These are phyloP conservation scores for Ustilago trichophora DNA, from an alignment of 1,284 basidiomycete genomes.

Conservation along the genomic window DNA sequence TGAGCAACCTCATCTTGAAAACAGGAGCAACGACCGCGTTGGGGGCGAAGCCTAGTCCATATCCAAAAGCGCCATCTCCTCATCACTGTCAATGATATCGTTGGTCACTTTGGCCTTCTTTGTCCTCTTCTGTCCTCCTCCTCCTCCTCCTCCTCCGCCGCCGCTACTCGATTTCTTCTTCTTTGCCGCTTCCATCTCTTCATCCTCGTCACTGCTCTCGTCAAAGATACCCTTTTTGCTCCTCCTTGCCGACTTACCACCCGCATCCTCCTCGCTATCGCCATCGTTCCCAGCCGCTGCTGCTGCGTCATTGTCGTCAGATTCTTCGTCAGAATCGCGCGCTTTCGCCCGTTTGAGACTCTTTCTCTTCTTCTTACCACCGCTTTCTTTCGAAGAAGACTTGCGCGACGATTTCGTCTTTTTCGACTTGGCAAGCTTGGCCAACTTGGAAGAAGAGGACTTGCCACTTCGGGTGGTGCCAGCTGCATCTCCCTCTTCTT, in stretches of 20 bases:
- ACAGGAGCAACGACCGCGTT: too few species aligned
- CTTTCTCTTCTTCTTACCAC: constrained; percentile 41
- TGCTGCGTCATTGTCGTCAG: not conserved
- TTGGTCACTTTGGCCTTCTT: constrained; percentile 44
- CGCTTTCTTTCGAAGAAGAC: constrained; percentile 7
- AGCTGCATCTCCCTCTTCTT: constrained; percentile 24
- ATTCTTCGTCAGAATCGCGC: constrained; percentile 23
- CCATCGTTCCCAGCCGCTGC: constrained; percentile 4
- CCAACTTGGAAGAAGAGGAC: constrained; percentile 16
- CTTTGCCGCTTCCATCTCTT: constrained; percentile 13
- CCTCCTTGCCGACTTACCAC: constrained; percentile 11
- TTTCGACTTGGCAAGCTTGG: constrained; percentile 21
- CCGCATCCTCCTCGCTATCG: constrained; percentile 17
- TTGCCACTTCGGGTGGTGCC: constrained; percentile 18
- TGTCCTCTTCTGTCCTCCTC: constrained; percentile 19
- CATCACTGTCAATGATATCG: constrained; percentile 60
- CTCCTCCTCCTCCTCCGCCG: constrained; percentile 9
- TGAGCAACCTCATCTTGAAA: too few species aligned
- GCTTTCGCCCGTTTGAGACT: constrained; percentile 42
- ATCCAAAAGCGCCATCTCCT: constrained; percentile 54
- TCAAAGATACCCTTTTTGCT: constrained; percentile 28
- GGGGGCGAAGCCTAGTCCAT: constrained; percentile 35
- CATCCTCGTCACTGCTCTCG: constrained; percentile 43
- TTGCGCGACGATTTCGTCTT: constrained; percentile 9
- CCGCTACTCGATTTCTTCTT: too few species aligned